Evolutionary conservation across 768 basidiomycete genomes (phyloP), one percentile per base, ranked within the genome.

Genomic region (Boletus eberwhitei): DNA sequence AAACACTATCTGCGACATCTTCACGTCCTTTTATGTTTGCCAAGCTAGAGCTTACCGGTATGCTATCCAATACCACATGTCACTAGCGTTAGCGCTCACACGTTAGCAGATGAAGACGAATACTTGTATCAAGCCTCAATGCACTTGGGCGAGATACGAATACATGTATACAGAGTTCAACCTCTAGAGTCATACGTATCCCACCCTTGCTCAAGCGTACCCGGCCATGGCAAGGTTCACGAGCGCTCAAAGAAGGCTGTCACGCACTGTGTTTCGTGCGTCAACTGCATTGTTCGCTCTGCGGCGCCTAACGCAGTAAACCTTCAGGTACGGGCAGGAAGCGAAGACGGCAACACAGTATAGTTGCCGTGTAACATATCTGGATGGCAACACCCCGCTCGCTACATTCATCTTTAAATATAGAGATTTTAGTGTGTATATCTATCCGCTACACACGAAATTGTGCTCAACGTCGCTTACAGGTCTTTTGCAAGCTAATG

Each of bases 241-340:
- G 71, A 70, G 22, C 66, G 66, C 26, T 58, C 64, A 26, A 70
- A 70, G 57, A 70, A 70, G 54, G 69, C 64, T 16, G 53, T 72
- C 11, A 59, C 66, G 1, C 66, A 70, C 9, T 63, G 66, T 50
- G 59, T 70, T 35, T 59, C 60, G 64, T 70, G 41, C 37, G 71
- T 62, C 39, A 9, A 40, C 11, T 29, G 5, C 9, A 14, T 17
- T 31, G 17, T 31, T 43, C 31, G 32, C 31, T 44, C 29, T n/a
- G 3, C 8, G 19, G 7, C 2, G 5, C 45, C 41, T 59, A 12
- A 60, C 46, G n/a, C 24, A 26, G 9, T 5, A 32, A 24, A 42
- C 14, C 13, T 42, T 17, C 31, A 70, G 69, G 22, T 72, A 60
- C 36, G 71, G 69, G 4, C 37, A 41, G 32, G 66, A 68, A 54